Base-by-base conservation (phyloP, 2,329 filamentous ascomycete species). In the Trichoderma sp. region DNA sequence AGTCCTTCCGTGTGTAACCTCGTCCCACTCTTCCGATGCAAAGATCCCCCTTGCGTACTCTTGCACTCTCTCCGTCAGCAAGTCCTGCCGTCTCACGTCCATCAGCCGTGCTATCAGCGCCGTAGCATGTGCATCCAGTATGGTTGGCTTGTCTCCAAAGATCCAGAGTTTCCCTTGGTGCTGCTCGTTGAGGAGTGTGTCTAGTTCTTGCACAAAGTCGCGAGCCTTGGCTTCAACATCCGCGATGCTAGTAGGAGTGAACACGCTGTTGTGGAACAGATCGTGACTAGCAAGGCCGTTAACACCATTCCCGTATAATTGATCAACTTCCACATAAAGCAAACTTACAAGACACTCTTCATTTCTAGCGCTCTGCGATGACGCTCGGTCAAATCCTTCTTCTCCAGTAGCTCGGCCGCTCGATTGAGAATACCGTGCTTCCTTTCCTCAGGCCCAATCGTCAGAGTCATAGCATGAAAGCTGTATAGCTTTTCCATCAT, bases 331-430 rank as follows among this genome's bases (percentile, higher is more conserved):
- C 0, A 3, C 6, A 30, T 26, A 9, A 36, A 12, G 3, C 24
- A 15, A 9, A 78, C 79, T 76, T 75, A 80, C 78, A 78, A 78
- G 24, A 79, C 62, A 26, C 76, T 79, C 60, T 78, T 79, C 32
- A 79, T 77, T 73, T 80, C 78, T 5, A 80, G 74, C 2, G 76
- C 76, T 43, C 78, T 75, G 2, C 78, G 78, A 58, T 79, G 75
- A 11, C 65, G 62, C 39, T 76, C 76, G 8, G 77, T 75, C 7
- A 80, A 73, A 18, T 74, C 74, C 6, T 73, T 73, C 18, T 73
- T 75, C 71, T 80, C 78, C 2, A 80, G 76, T 63, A 78, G 73
- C 11, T 77, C 78, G 1, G 78, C 78, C 6, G 78, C 79, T 24
- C 74, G 62, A 51, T 80, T 80, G 1, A 76, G 76, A 12, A 80